Percentiles rank a stretch among this genome's conserved stretches.
phyloP scores from a whole-genome alignment of 1,284 basidiomycete species.

The Ceraceosorus bombacis region DNA sequence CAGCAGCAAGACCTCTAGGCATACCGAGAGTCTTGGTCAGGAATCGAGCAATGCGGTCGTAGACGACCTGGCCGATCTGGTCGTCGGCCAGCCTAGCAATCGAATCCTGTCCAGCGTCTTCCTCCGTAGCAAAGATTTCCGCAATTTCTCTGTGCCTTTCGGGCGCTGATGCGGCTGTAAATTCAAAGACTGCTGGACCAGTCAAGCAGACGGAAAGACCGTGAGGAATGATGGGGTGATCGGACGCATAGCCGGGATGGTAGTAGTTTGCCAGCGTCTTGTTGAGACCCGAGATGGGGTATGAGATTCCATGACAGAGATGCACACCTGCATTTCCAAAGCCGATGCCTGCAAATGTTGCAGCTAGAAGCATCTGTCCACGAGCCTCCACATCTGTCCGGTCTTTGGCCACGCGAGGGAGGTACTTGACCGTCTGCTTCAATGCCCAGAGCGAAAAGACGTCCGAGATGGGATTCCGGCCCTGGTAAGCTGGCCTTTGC shows the following conservation, averaged over 20 bases:
- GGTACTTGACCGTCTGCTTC: conserved; percentile 77
- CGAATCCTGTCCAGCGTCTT: conserved; percentile 15
- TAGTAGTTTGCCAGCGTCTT: conserved; percentile 56
- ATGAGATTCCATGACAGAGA: conserved; percentile 39
- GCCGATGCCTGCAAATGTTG: conserved; percentile 70
- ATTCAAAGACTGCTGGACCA: conserved; percentile 25
- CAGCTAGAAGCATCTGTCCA: conserved; percentile 72
- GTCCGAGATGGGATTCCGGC: conserved; percentile 86
- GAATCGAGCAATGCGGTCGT: conserved; percentile 84
- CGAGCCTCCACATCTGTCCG: conserved; percentile 67
- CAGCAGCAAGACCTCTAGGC: conserved; percentile 74
- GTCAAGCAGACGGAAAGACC: conserved; percentile 30
- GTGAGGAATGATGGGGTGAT: conserved; percentile 85
- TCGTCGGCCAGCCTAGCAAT: conserved; percentile 64
- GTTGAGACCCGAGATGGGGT: conserved; percentile 63
- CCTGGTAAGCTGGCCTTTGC: conserved; percentile 82
- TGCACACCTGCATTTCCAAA: conserved; percentile 56
- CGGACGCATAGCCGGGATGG: conserved; percentile 59
- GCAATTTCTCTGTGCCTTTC: conserved; percentile 81
- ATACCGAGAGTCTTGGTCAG: conserved; percentile 70
- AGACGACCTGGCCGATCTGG: conserved; percentile 72
- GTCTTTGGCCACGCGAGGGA: conserved; percentile 78
- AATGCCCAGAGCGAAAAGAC: conserved; percentile 94
- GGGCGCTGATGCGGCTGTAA: conserved; percentile 58
- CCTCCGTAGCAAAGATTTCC: conserved; percentile 64